These are phyloP conservation scores for Leucaena leucocephala DNA, from an alignment of 306 rosid genomes.

Conservation along the genomic window DNA sequence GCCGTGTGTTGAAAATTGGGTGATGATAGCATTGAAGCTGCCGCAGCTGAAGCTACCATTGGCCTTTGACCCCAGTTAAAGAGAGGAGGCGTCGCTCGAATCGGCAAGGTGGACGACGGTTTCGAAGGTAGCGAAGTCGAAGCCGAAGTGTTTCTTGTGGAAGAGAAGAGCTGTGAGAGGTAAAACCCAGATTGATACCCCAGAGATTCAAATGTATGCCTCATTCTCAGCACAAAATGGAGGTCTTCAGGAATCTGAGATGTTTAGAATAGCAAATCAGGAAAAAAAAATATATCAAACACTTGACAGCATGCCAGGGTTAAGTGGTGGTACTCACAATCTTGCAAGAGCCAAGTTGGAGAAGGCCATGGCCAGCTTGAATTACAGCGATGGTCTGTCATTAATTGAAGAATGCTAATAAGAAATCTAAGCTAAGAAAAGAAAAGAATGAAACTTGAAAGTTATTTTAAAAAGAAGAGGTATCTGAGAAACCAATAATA, in stretches of 20 bases:
- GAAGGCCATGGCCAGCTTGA: slow-evolving; percentile 99
- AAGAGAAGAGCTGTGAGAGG: slow-evolving; percentile 92
- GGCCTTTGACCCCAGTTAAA: slow-evolving; percentile 90
- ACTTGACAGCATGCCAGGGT: no score
- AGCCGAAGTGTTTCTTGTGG: slow-evolving; percentile 72
- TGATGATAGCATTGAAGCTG: slow-evolving; percentile 68
- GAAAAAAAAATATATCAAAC: no score
- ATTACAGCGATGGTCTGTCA: slow-evolving; percentile 96
- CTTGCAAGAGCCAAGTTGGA: slow-evolving; percentile 97
- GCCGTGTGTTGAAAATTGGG: slow-evolving; percentile 67
- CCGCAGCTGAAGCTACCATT: slow-evolving; percentile 49
- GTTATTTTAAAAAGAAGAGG: neutral
- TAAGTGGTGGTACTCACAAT: slow-evolving; percentile 59
- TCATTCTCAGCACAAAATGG: slow-evolving; percentile 97
- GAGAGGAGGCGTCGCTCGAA: slow-evolving; percentile 77
- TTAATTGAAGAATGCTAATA: slow-evolving; percentile 20
- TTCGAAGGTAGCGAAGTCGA: slow-evolving; percentile 68
- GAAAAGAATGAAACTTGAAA: slow-evolving; percentile 24
- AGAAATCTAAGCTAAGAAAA: neutral
- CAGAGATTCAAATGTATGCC: slow-evolving; percentile 96
- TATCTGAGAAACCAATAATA: neutral
- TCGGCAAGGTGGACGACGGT: slow-evolving; percentile 69
- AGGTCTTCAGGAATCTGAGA: slow-evolving; percentile 94
- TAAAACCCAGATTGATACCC: slow-evolving; percentile 96
- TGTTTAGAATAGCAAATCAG: neutral